Evolutionary conservation across 2,329 filamentous ascomycete species (phyloP), one percentile per base, ranked within the genome.

Genomic region (Phyllosticta capitalensis): DNA sequence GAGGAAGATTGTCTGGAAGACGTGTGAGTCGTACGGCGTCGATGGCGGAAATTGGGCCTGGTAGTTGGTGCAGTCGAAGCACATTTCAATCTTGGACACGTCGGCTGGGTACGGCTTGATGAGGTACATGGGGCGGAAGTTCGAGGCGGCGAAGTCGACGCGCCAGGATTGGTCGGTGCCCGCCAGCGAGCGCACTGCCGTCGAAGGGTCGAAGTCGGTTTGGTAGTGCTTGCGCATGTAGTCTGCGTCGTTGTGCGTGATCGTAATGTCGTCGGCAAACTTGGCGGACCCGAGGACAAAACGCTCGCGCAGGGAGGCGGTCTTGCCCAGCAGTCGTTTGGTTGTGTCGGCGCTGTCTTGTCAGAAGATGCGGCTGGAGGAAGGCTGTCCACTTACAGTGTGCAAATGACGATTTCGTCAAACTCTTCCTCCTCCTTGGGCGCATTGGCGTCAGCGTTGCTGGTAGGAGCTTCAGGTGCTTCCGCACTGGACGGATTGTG

Each of bases 1-100:
- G 5, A 87, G 75, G 67, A 85, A 87, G 57, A 86, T 87, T 9
- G 82, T 85, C 64, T 90, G 86, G 68, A 88, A 90, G 17, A 90
- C 81, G 65, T 88, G 85, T 56, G 81, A 76, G 24, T 82, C 78
- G 56, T 81, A 79, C 0, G 78, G 76, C 0, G 81, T 74, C 1
- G 75, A 70, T 1, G 83, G 83, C 5, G 72, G 71, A 63, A 90
- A 87, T 67, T 90, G 87, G 52, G 84, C 79, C 68, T 90, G 87
- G 71, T 90, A 89, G 68, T 89, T 88, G 45, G 84, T 86, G 73
- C 85, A 88, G 70, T 90, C 86, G 71, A 89, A 90, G 60, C 81
- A 86, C 79, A 76, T 83, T 68, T 83, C 81, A 38, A 78, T 79
- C 69, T 83, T 81, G 2, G 75, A 79, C 1, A 77, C 76, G 64